Percentiles rank a stretch among this genome's conserved stretches.
These are phyloP conservation scores for Calonectria pteridis DNA, from an alignment of 2,329 filamentous ascomycete genomes.

Conservation along the genomic window DNA sequence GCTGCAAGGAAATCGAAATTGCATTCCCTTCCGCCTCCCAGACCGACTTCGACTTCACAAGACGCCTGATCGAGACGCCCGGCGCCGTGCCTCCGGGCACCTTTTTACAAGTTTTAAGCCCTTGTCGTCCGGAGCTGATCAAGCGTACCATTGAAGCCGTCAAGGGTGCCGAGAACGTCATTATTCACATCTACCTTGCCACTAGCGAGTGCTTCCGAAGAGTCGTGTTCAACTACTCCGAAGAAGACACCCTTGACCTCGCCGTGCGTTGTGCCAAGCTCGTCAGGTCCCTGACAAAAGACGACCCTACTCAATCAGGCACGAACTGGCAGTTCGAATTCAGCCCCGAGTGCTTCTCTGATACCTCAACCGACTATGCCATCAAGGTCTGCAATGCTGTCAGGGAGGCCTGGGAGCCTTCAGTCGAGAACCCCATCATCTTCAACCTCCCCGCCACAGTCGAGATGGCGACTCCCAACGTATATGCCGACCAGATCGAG, in stretches of 20 bases:
- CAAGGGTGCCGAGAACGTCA: conserved; percentile 90
- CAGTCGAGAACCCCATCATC: conserved; percentile 84
- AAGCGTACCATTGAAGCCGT: conserved; percentile 89
- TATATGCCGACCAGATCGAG: conserved; percentile 96
- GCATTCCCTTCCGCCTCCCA: conserved; percentile 95
- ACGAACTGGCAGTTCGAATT: conserved; percentile 86
- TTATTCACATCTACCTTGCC: conserved; percentile 95
- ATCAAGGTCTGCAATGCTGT: conserved; percentile 91
- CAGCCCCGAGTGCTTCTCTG: conserved; percentile 90
- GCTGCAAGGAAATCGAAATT: conserved; percentile 98
- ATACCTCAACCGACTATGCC: conserved; percentile 86
- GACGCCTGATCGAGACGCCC: conserved; percentile 67
- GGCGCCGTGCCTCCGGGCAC: conserved; percentile 72
- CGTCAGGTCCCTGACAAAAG: conserved; percentile 91
- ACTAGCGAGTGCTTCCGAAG: conserved; percentile 96
- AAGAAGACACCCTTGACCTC: conserved; percentile 84
- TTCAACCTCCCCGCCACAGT: conserved; percentile 98
- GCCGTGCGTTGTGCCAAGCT: conserved; percentile 89
- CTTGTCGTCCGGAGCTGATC: conserved; percentile 93
- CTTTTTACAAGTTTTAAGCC: conserved; percentile 90
- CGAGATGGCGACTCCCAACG: conserved; percentile 93
- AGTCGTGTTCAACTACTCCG: conserved; percentile 89
- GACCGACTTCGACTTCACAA: conserved; percentile 96
- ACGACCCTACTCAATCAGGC: conserved; percentile 68
- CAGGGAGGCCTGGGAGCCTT: conserved; percentile 92